Evolutionary conservation across 2,329 filamentous ascomycete genomes (phyloP), one percentile per base, ranked within the genome.

Genomic region (Paecilomyces dactylethromorphus): DNA sequence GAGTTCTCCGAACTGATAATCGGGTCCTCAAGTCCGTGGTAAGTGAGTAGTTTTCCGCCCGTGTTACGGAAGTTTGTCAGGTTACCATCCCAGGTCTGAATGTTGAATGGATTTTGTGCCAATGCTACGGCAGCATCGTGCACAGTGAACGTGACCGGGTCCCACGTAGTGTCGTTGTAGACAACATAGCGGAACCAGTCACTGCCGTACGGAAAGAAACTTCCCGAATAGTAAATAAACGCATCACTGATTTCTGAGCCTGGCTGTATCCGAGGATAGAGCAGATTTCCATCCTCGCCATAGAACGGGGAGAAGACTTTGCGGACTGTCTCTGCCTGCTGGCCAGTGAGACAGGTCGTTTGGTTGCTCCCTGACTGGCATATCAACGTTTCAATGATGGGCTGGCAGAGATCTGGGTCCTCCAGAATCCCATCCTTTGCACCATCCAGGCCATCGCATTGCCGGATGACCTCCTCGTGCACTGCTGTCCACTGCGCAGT

Each of bases 1-100:
- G 78, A 80, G 21, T 80, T 76, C 0, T 78, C 77, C 0, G 79
- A 79, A 13, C 81, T 77, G 57, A 85, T 86, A 49, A 82, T 75
- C 12, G 80, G 76, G 59, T 78, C 76, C 2, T 68, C 69, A 6
- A 75, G 60, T 0, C 77, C 78, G 56, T 79, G 76, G 71, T 73
- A 79, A 1, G 70, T 73, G 15, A 80, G 69, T 64, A 80, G 70
- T 60, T 79, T 80, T 1, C 71, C 75, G 0, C 75, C 76, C 1
- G 63, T 58, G 0, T 63, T 55, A 29, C 68, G 68, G 64, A 79
- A 80, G 0, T 55, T 63, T 0, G 68, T 66, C 0, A 80, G 66
- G 59, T 79, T 71, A 1, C 76, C 70, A 51, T 76, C 66, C 21
- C 66, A 57, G 0, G 74, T 75, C 5, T 78, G 79, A 6, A 80